Percentiles rank a stretch among this genome's conserved stretches.
phyloP scores from a whole-genome alignment of 1,139 yeast species.

The Yamadazyma mexicana region DNA sequence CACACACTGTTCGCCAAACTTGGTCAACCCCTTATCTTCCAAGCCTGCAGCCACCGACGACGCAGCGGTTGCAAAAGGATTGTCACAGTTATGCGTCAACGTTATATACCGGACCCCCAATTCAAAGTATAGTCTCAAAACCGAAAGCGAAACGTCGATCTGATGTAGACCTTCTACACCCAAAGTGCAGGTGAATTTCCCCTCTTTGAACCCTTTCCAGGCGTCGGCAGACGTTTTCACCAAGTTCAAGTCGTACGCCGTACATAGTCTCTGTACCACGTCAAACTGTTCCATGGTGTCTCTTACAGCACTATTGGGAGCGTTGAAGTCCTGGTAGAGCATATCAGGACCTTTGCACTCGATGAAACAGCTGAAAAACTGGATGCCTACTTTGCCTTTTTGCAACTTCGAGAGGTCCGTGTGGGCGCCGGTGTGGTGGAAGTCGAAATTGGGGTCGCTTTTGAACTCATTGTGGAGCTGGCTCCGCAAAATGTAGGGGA shows the following conservation, averaged over 20 bases:
- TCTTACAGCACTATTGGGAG: constrained; percentile 41
- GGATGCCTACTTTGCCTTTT: constrained; percentile 43
- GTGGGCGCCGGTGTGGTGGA: constrained; percentile 36
- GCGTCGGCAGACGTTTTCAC: constrained; percentile 42
- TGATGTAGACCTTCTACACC: constrained; percentile 59
- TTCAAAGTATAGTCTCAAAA: constrained; percentile 47
- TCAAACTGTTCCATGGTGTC: constrained; percentile 57
- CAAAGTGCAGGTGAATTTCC: constrained; percentile 44
- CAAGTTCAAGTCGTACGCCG: constrained; percentile 37
- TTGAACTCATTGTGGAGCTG: constrained; percentile 44
- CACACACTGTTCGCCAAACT: constrained; percentile 39
- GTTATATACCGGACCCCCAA: constrained; percentile 54
- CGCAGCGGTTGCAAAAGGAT: constrained; percentile 57
- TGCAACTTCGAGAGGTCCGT: constrained; percentile 40
- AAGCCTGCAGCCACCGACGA: constrained; percentile 44
- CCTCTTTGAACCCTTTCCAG: constrained; percentile 26
- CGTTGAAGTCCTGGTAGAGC: constrained; percentile 41
- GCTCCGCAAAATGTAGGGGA: constrained; percentile 42
- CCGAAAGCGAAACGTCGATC: constrained; percentile 47
- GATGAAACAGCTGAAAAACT: constrained; percentile 47
- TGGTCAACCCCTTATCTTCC: constrained; percentile 44
- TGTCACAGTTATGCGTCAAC: constrained; percentile 54
- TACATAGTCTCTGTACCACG: constrained; percentile 44
- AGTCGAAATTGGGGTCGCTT: constrained; percentile 28
- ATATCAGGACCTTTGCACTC: constrained; percentile 42